Evolutionary conservation across 2,329 filamentous ascomycete species (phyloP), one percentile per base, ranked within the genome.

Genomic region (Penicillium expansum): DNA sequence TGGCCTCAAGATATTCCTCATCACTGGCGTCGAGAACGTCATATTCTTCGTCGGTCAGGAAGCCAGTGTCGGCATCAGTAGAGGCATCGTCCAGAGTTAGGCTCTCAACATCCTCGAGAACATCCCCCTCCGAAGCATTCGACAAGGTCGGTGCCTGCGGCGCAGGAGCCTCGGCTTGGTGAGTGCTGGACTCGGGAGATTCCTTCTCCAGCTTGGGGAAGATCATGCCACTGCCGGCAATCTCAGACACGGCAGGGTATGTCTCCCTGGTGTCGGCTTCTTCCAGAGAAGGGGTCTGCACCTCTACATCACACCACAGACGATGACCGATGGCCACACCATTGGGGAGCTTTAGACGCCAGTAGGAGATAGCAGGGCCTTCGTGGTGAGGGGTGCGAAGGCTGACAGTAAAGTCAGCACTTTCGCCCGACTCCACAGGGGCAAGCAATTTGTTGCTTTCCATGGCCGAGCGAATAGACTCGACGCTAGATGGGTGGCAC

Each of bases 181-280:
- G 86, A n/a, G 89, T 83, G 77, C 91, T 96, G 20, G 88, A 82
- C 44, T 85, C 81, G 2, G 92, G 91, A 10, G 92, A 96, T 77
- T 97, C 94, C 78, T 95, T 96, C 67, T 96, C 92, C 38, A 97
- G 83, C 75, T 90, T 96, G 59, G 94, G 94, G 83, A 97, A 97
- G 71, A 97, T 92, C 92, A 97, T 97, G 67, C 87, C 86, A 76
- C 87, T 90, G 52, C 76, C 69, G 7, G 68, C 68, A 47, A 72
- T 62, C 48, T 74, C 71, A 47, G 70, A 61, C 45, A 75, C 71
- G n/a, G 73, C 64, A 32, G 74, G 65, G 30, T 43, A 35, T 20
- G 49, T 11, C 38, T 52, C 38, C 11, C 16, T 18, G 51, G 70
- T 68, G 13, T 60, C 56, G 9, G 42, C 32, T 30, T 50, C 33